Evolutionary conservation across 805 yeast species (phyloP), one percentile per base, ranked within the genome.

Genomic region (Schwanniomyces occidentalis): DNA sequence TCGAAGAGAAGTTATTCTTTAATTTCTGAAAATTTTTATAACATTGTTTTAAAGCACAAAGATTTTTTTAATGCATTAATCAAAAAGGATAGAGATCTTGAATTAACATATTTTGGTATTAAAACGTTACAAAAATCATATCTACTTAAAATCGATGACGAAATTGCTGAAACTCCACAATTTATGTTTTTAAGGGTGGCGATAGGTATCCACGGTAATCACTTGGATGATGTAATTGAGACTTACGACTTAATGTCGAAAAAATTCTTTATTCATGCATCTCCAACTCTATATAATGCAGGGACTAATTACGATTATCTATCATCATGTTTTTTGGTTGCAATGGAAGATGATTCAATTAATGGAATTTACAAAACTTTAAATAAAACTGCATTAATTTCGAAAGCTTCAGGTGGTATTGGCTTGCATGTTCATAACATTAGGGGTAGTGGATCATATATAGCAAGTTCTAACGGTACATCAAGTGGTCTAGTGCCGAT

Each of bases 401-500:
- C 96, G 33, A 91, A 91, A 65, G 78, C 93, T 21, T 91, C 98
- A 8, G 99, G 99, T 43, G 99, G 99, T 39, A 80, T 91, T 44
- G 99, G 99, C 21, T 63, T 91, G 34, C 95, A 89, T 57, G 77
- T 88, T 32, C 89, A 85, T 56, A 85, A 90, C 65, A 83, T 91
- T 36, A 78, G 98, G 52, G 75, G 93, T 5, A 73, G 82, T 12
- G 98, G 97, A 7, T 75, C 96, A 1, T 81, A 82, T 58, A 89
- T 91, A 47, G 83, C 95, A 16, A 95, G 96, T 37, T 82, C 97
- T 6, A 87, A 87, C 56, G 99, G 98, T 35, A 79, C 85, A 8
- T 88, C 97, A 2, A 87, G 82, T 49, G 99, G 99, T 24, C 65
- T 91, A 31, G 82, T 90, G 26, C 99, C 99, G n/a, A 89, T 91